Base-by-base conservation (phyloP, 176 grass and related monocot species). In the Calamus simplicifolius region DNA sequence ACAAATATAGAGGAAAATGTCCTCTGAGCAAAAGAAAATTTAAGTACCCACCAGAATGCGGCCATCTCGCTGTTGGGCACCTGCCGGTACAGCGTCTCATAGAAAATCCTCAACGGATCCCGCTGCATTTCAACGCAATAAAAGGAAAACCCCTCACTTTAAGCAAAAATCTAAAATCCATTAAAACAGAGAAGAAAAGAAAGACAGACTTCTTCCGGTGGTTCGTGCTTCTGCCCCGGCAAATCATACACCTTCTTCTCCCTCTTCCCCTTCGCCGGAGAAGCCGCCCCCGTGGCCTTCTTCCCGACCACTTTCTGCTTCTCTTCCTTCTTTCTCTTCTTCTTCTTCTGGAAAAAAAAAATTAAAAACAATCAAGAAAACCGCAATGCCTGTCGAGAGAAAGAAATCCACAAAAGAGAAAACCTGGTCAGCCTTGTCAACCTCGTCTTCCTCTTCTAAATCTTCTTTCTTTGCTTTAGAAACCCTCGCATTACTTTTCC, bases 31-130 rank as follows among this genome's bases (percentile, higher is more conserved):
- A 12, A 43, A 43, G 35, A 43, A 43, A 43, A 43, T 43, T 12
- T 12, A 43, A 3, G 8, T 43, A n/a, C 78, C 81, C 63, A 92
- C 93, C 93, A 98, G 50, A 48, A 50, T 61, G 81, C 72, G 74
- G 93, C 93, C 84, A 98, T 98, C 58, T 92, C 93, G 52, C 87
- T 98, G 57, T 75, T 52, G 29, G 93, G 93, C 27, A 85, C 60
- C 79, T 98, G 93, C 51, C 85, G 12, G 3, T 98, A 85, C 54
- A 98, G 93, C 0, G 87, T 78, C 68, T 98, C 93, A 69, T 98
- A 98, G 67, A 98, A 98, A 75, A 89, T 88, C 81, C 84, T 81
- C 68, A 98, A 68, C 27, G 93, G 79, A 83, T 98, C 93, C 62
- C 93, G 83, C 93, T 98, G 82, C 51, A 76, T 64, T 19, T 43